A percentile compares a stretch with the other conserved stretches of the same genome.
phyloP scores from a whole-genome alignment of 2,329 filamentous ascomycete species.

The Fusarium sp. region DNA sequence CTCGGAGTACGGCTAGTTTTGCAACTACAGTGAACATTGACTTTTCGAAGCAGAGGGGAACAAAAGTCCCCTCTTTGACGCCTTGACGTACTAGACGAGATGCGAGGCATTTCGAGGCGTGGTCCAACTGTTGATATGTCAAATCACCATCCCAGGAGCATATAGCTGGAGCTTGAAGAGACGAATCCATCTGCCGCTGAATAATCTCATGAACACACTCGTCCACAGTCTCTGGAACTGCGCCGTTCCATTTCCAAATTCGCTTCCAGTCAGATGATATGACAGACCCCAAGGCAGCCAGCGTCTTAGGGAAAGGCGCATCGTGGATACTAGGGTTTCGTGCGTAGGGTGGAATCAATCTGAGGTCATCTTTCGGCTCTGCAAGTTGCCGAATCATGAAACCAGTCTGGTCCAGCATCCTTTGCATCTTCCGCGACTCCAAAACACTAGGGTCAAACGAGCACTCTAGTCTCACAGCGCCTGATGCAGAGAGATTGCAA shows the following conservation, averaged over 20 bases:
- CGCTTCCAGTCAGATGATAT: background rate
- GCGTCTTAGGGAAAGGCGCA: background rate
- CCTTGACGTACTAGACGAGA: background rate
- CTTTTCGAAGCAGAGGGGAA: background rate
- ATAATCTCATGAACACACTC: slow-evolving; percentile 39
- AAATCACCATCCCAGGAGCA: slow-evolving; percentile 44
- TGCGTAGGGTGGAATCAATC: too few species aligned
- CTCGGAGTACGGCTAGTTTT: background rate
- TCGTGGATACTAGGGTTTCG: too few species aligned
- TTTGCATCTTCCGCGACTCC: slow-evolving; percentile 1
- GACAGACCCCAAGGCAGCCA: background rate
- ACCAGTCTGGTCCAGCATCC: background rate
- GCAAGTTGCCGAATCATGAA: slow-evolving; percentile 9
- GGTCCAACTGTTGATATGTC: slow-evolving; percentile 30
- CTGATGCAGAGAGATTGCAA: background rate
- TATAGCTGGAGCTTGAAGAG: slow-evolving; percentile 18
- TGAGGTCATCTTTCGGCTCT: background rate
- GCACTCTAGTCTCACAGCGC: background rate
- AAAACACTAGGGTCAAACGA: slow-evolving; percentile 11
- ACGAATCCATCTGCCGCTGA: background rate
- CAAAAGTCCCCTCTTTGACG: background rate
- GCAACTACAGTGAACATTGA: background rate
- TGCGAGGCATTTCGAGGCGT: background rate
- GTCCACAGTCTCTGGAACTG: slow-evolving; percentile 17
- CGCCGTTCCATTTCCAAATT: slow-evolving; percentile 34